Percentiles rank a stretch among this genome's conserved stretches.
These are phyloP conservation scores for Phaeolepiota aurea DNA, from an alignment of 768 basidiomycete species.

Conservation along the genomic window DNA sequence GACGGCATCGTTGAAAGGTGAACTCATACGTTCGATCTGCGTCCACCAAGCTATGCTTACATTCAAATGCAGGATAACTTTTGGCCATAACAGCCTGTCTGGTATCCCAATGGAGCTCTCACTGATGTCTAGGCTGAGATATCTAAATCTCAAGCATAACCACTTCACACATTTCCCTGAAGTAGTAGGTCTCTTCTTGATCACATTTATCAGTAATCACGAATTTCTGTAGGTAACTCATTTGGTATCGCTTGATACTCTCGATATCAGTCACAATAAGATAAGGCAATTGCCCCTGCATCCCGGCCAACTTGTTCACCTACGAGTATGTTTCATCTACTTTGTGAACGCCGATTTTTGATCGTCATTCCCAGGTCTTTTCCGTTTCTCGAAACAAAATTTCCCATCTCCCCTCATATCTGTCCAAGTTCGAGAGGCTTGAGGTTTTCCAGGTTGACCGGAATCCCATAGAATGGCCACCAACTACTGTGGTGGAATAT, in stretches of 20 bases:
- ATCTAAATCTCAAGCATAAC: constrained; percentile 85
- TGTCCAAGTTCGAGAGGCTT: constrained; percentile 63
- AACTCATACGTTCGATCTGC: constrained; percentile 9
- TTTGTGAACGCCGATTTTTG: background rate
- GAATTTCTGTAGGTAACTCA: constrained; percentile 56
- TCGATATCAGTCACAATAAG: constrained; percentile 92
- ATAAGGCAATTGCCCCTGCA: constrained; percentile 71
- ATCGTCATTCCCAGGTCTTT: constrained; percentile 55
- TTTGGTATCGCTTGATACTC: constrained; percentile 83
- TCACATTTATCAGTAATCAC: constrained; percentile 2
- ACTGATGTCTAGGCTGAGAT: constrained; percentile 65
- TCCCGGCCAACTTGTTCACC: constrained; percentile 70
- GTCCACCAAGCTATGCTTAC: background rate
- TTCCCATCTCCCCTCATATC: constrained; percentile 67
- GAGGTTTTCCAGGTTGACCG: constrained; percentile 80
- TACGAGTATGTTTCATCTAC: constrained; percentile 46
- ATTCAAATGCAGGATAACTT: constrained; percentile 54
- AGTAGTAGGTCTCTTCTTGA: constrained; percentile 51
- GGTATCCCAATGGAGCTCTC: constrained; percentile 71
- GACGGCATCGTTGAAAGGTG: constrained; percentile 56
- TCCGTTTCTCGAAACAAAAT: constrained; percentile 84
- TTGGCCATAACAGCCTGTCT: constrained; percentile 78
- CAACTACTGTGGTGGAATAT: constrained; percentile 43
- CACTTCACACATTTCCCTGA: constrained; percentile 75
- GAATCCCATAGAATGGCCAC: constrained; percentile 95